Evolutionary conservation across 495 filamentous ascomycete genomes (phyloP).

Genomic region (Penicillium nucicola): DNA sequence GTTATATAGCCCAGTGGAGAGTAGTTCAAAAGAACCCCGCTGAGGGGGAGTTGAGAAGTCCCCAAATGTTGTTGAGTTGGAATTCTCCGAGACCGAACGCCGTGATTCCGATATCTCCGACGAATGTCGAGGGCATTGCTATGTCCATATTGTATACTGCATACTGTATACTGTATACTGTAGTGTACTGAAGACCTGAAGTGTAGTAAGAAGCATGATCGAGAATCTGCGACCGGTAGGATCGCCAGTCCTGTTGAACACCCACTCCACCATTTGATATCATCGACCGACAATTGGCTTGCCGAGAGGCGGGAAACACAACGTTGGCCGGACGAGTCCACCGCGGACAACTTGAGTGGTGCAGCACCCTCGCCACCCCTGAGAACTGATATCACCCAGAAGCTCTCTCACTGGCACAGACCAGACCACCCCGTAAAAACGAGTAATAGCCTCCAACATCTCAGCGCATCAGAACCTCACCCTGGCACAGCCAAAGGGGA

Average conservation of each 20-base stretch:
- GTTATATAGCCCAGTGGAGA: no score
- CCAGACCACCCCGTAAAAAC: not conserved
- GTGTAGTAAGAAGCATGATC: not conserved
- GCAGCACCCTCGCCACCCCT: slow-evolving; percentile 9
- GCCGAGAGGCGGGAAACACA: slow-evolving; percentile 16
- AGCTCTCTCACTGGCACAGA: not conserved
- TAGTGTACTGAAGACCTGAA: no score
- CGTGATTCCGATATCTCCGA: no score
- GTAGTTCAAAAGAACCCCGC: no score
- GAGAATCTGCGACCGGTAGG: not conserved
- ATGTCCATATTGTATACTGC: no score
- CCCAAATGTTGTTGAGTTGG: no score
- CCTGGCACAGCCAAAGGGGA: no score
- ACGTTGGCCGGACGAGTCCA: slow-evolving; percentile 10
- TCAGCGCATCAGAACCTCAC: no score
- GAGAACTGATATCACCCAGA: slow-evolving; percentile 14
- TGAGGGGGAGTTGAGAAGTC: no score
- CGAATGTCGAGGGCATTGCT: no score
- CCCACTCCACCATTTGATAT: slow-evolving; percentile 25
- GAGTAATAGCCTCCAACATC: not conserved
- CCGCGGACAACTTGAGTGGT: slow-evolving; percentile 19
- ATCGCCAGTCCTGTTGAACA: not conserved
- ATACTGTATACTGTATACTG: no score
- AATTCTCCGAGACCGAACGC: no score
- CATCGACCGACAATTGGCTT: slow-evolving; percentile 19